Conservation (phyloP, 352 stramenopile species). For the Phytophthora uliginosa region DNA sequence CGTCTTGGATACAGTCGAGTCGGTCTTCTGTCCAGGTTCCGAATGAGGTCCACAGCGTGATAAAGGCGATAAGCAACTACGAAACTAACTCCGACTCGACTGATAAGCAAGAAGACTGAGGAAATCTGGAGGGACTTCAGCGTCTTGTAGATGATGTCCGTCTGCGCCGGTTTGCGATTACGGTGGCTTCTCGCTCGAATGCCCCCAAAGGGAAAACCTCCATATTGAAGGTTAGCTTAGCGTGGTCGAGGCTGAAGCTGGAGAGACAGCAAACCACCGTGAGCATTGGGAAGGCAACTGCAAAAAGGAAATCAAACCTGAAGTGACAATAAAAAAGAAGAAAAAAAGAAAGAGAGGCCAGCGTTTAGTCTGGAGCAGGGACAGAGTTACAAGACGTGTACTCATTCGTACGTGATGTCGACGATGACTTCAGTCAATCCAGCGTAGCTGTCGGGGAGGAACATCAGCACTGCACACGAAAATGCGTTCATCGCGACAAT, state of each 20-base stretch:
- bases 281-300: constrained; percentile 39
- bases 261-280: constrained; percentile 35
- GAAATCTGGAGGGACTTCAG: constrained; percentile 48
- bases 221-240: constrained; percentile 42
- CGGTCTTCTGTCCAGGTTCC: neutral
- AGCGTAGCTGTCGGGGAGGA: neutral
- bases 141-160: constrained; percentile 28
- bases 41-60: constrained; percentile 1
- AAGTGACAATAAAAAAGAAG: neutral
- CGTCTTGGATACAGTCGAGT: constrained; percentile 15
- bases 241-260: constrained; percentile 37
- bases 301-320: constrained; percentile 46
- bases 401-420: constrained; percentile 19
- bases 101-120: constrained; percentile 11
- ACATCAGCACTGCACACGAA: constrained; percentile 9
- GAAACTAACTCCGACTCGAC: neutral
- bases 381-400: neutral
- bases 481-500: constrained; percentile 7
- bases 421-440: constrained; percentile 15
- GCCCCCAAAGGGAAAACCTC: constrained; percentile 34
- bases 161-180: constrained; percentile 35
- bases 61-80: constrained; percentile 10
- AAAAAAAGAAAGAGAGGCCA: neutral
- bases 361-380: neutral
- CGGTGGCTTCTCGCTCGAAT: constrained; percentile 42